Evolutionary conservation across 495 filamentous ascomycete species (phyloP), one percentile per base, ranked within the genome.

Genomic region (Hypoxylon fragiforme): DNA sequence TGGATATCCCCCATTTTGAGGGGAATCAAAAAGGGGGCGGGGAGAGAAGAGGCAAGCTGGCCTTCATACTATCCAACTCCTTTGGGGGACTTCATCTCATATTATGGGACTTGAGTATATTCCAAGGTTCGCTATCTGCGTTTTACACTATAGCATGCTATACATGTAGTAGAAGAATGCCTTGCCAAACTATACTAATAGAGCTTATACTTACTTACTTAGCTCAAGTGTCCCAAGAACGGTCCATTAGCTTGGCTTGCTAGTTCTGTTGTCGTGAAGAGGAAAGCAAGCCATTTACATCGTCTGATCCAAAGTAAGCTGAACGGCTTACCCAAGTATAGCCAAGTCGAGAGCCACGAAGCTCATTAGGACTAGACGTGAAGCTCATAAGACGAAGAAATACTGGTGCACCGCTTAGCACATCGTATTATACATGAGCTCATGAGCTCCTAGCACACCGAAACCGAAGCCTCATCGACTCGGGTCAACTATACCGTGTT

Each of bases 401-500:
- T n/a, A n/a, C n/a, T n/a, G n/a, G n/a, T n/a, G n/a, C n/a, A n/a
- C n/a, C n/a, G n/a, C n/a, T n/a, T n/a, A n/a, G n/a, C n/a, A n/a
- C n/a, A n/a, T n/a, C n/a, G n/a, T n/a, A n/a, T n/a, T n/a, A n/a
- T n/a, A n/a, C n/a, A n/a, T n/a, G 26, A 40, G 41, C 47, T 42
- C 36, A 57, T 41, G 26, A 37, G 19, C 30, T 46, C 36, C 45
- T 32, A 19, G 30, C 42, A 51, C 13, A 14, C 19, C n/a, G 14
- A 42, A 53, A 15, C 41, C 53, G 14, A 42, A 53, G 20, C 41
- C 53, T 35, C 40, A 57, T 57, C 32, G 9, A 28, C 4, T 28
- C 24, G 24, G 24, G 20, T 40, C 16, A 11, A n/a, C 44, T 58
- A 61, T 56, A 57, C 40, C 42, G 32, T 62, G 31, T 51, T 44